Conservation (phyloP, 2,329 filamentous ascomycete species). For the Alternaria ventricosa region DNA sequence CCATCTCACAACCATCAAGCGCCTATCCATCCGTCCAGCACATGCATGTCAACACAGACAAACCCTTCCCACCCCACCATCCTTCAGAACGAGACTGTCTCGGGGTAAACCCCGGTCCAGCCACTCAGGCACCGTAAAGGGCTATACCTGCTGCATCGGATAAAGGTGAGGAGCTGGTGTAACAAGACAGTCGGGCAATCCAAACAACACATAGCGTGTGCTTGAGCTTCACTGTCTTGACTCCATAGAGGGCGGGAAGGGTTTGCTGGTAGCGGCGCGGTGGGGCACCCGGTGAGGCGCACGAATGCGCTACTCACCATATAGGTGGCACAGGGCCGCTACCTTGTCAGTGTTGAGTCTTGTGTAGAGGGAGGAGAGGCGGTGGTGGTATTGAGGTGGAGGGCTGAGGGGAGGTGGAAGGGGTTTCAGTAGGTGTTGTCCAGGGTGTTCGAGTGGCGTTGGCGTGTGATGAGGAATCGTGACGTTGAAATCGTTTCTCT, state of each 20-base stretch:
- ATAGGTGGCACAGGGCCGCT: not conserved
- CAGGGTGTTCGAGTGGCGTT: not conserved
- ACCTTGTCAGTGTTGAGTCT: not conserved
- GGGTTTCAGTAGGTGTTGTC: not conserved
- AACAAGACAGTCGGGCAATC: not conserved
- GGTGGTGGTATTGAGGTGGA: not conserved
- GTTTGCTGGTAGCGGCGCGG: not conserved
- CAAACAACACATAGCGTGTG: not conserved
- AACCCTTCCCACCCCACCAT: not conserved
- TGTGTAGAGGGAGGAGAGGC: not conserved
- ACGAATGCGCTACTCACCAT: not conserved
- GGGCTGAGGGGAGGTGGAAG: not conserved
- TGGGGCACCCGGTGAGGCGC: not conserved
- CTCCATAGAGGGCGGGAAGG: not conserved
- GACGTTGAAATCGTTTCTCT: not conserved
- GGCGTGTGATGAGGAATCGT: not conserved
- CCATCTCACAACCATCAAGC: not conserved
- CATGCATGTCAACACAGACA: not conserved
- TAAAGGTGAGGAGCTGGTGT: not conserved
- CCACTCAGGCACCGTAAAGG: constrained; percentile 6
- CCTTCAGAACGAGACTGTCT: constrained; percentile 4
- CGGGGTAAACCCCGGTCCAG: not conserved
- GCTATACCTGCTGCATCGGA: constrained; percentile 13
- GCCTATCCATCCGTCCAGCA: not conserved
- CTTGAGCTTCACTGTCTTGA: not conserved